Percentiles rank a stretch among this genome's conserved stretches.
Conservation (phyloP, 306 rosid genomes). For the Chamaecrista fasciculata region DNA sequence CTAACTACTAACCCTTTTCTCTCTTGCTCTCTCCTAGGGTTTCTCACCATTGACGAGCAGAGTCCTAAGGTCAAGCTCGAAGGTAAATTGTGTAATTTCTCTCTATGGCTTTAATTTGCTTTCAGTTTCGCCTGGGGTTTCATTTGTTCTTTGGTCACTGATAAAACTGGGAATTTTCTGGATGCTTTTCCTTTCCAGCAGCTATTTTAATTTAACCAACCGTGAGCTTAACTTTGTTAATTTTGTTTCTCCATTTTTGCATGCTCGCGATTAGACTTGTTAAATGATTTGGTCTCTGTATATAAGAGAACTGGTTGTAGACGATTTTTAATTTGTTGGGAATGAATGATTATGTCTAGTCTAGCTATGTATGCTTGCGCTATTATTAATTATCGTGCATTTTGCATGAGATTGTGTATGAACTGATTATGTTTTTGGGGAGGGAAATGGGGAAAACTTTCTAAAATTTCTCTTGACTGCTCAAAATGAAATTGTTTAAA, state of each 20-base stretch:
- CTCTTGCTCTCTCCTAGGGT: conserved; percentile 48
- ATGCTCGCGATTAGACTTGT: neutral
- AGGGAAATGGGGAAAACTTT: neutral
- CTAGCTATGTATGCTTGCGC: conserved; percentile 22
- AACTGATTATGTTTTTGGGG: neutral
- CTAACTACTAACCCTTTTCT: neutral
- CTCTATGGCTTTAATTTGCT: neutral
- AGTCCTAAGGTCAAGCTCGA: conserved; percentile 20
- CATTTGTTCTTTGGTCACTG: conserved; percentile 9
- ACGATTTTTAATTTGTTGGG: neutral
- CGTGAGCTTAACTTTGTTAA: neutral
- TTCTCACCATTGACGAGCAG: conserved; percentile 28
- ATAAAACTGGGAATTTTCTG: conserved; percentile 6
- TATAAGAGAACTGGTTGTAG: neutral
- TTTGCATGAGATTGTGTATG: conserved; percentile 18
- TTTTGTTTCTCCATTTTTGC: neutral
- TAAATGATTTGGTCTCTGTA: conserved; percentile 20
- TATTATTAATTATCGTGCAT: neutral
- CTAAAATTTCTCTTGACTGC: neutral
- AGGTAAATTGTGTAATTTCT: conserved; percentile 36
- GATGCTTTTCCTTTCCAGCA: neutral
- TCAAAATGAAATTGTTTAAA: neutral
- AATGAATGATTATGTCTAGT: conserved; percentile 4
- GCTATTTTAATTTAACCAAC: neutral
- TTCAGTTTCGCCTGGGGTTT: neutral